Base-by-base conservation (phyloP, 305 asterid species). In the Fraxinus paxiana region DNA sequence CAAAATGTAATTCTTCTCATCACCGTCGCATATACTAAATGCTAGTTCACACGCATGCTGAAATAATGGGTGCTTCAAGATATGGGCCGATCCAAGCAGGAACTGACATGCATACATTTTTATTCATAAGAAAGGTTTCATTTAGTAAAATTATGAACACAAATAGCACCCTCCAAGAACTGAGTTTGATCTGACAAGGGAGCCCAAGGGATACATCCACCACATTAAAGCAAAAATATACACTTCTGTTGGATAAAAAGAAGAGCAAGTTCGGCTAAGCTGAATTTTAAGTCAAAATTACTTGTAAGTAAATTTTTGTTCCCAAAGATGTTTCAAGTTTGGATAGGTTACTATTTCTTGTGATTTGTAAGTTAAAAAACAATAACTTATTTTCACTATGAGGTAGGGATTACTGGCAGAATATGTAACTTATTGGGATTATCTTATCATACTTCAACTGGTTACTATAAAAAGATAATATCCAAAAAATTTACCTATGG, bases 1-100 rank as follows among this genome's bases (percentile, higher is more conserved):
- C 78, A 77, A 81, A 84, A 96, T 86, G 89, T 88, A 87, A 82
- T 83, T 67, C 80, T 87, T 83, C 82, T 85, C 86, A 61, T 85
- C 80, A 41, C 4, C 20, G 80, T 88, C 92, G 41, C 96, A 92
- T 84, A 79, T 90, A 63, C 82, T 85, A 85, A 94, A 96, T 67
- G 97, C 98, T 75, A 84, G 80, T 84, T 93, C 98, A 81, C 97
- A 91, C 17, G 94, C 92, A 43, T 81, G 90, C 28, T 70, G 85
- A 86, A 93, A 96, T 28, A 85, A 82, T 43, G 93, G 96, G 86
- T 90, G 98, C 91, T 90, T 96, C 97, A 94, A 85, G 78, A 96
- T 75, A 86, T 94, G 91, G 79, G 96, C 93, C 75, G 99, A 96
- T 77, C 95, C 98, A 31, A 93, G 82, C 93, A 96, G 89, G 87